Conservation (phyloP, 257 asterid species). For the Salvia miltiorrhiza region DNA sequence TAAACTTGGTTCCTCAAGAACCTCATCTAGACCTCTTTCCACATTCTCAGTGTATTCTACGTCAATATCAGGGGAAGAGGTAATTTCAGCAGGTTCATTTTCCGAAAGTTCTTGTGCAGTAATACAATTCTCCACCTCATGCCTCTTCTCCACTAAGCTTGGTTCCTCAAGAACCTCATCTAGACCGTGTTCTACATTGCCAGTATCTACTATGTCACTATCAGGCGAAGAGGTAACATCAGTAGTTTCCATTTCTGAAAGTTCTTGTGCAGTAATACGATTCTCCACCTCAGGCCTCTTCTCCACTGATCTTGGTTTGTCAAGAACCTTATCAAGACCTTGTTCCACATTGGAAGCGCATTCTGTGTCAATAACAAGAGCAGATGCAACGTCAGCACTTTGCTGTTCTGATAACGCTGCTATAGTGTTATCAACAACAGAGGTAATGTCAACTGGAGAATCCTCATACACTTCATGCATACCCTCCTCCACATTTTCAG, state of each 20-base stretch:
- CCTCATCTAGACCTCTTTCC: background rate
- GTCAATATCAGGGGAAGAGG: background rate
- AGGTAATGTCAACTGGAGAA: background rate
- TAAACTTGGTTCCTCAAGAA: conserved; percentile 10
- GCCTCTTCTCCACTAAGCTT: background rate
- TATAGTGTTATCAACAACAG: background rate
- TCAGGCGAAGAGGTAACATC: background rate
- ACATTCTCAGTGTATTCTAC: background rate
- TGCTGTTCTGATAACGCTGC: conserved; percentile 10
- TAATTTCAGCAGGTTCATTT: conserved; percentile 6
- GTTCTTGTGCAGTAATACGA: background rate
- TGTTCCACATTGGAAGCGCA: background rate
- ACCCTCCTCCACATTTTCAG: background rate
- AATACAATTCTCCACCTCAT: no score
- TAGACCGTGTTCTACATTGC: background rate
- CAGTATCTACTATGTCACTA: background rate
- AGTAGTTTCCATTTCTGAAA: conserved; percentile 8
- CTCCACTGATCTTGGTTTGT: background rate
- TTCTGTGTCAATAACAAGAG: background rate
- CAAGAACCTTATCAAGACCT: background rate
- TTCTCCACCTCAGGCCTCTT: no score
- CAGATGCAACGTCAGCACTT: background rate
- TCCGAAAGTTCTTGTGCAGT: conserved; percentile 3
- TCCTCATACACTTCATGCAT: background rate
- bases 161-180: conserved; percentile 7